These are phyloP conservation scores for Gossypium thurberi DNA, from an alignment of 345 rosid genomes.

Conservation along the genomic window DNA sequence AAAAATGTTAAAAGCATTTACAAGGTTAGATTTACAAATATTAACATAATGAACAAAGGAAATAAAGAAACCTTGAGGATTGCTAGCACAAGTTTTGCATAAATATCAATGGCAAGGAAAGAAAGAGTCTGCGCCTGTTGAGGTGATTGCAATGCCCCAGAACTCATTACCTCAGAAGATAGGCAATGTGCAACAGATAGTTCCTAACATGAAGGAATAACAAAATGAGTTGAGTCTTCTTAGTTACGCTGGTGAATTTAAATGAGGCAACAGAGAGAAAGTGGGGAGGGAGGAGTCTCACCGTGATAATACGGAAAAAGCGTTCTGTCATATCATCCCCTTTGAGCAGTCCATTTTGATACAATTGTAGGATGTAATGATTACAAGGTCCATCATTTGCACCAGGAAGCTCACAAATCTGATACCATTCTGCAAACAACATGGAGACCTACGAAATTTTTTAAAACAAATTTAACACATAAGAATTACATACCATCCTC, in stretches of 20 bases:
- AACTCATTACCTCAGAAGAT: conserved; percentile 57
- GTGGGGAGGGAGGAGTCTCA: conserved; percentile 9
- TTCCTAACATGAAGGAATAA: conserved; percentile 40
- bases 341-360: conserved; percentile 73
- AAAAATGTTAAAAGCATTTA: not conserved
- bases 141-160: conserved; percentile 51
- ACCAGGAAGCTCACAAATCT: conserved; percentile 70
- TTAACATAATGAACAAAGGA: not conserved
- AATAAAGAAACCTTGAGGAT: conserved; percentile 37
- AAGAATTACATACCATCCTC: not conserved
- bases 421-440: conserved; percentile 73
- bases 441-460: conserved; percentile 47
- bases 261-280: not conserved
- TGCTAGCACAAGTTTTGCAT: conserved; percentile 72
- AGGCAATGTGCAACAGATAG: conserved; percentile 82
- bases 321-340: conserved; percentile 84
- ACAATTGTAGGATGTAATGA: conserved; percentile 61
- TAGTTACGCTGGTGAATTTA: not conserved
- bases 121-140: conserved; percentile 68
- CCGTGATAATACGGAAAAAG: conserved; percentile 71
- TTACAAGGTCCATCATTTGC: conserved; percentile 60
- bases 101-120: conserved; percentile 78
- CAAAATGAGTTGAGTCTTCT: conserved; percentile 1
- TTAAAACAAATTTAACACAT: not conserved
- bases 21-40: not conserved